Base-by-base conservation (phyloP, 106 monocot genomes). In the Chionographis japonica region DNA sequence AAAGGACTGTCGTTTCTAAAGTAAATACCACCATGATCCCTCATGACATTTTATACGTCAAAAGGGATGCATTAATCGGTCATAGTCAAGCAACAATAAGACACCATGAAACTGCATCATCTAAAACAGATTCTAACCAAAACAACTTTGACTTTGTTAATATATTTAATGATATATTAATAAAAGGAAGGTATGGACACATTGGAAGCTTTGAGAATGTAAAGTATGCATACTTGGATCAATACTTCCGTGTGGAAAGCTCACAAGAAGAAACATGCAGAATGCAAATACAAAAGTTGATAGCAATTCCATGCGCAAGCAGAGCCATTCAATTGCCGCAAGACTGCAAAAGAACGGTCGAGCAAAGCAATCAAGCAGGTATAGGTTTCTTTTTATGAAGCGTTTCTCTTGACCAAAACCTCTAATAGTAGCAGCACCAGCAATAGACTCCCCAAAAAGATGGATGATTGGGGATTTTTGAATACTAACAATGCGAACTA, bases 321-420 rank as follows among this genome's bases (percentile, higher is more conserved):
- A 98, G 18, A 98, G 81, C 97, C 97, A 98, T 75, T 98, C 92
- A 65, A 98, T 98, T 18, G 97, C 97, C 40, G 92, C 92, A 65
- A 93, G 63, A 74, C 87, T 92, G 75, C 77, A 87, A 72, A 98
- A 98, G 72, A 78, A 92, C 62, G 97, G 97, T 10, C 97, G 78
- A 69, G 86, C 74, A 79, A 87, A 98, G 76, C 92, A 90, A 75
- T 98, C 97, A 51, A 98, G 89, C 58, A 98, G 85, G 76, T 93
- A 87, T 6, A 98, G 74, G 65, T 98, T 93, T 67, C 83, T 87
- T 57, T 98, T 98, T 87, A 93, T 93, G 67, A 98, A 98, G 19
- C 97, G 79, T 62, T 98, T 98, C 61, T 98, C 97, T 79, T 98
- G 97, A 66, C 87, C 78, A 77, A 98, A 98, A 13, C 92, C 97